A percentile compares a stretch with the other conserved stretches of the same genome.
phyloP scores from a whole-genome alignment of 768 basidiomycete genomes.

The Mycena galopus region DNA sequence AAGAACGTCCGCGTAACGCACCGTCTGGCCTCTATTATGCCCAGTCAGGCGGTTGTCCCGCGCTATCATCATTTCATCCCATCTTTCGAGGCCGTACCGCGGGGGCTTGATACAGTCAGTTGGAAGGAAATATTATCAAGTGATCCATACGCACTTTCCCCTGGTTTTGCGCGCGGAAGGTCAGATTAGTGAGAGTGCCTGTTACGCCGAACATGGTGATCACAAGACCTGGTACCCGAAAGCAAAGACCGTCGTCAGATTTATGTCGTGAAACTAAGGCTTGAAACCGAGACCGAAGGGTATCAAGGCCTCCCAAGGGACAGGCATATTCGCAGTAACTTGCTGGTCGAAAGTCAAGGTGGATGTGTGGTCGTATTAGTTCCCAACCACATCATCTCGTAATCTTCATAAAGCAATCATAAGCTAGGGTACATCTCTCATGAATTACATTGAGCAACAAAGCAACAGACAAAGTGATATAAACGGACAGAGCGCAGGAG shows the following conservation, averaged over 20 bases:
- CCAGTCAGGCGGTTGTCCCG: constrained; percentile 92
- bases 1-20: constrained; percentile 55
- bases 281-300: constrained; percentile 78
- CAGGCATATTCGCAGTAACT: constrained; percentile 75
- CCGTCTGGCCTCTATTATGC: constrained; percentile 86
- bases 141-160: constrained; percentile 75
- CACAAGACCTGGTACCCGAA: constrained; percentile 70
- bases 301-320: constrained; percentile 97
- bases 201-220: constrained; percentile 92
- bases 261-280: constrained; percentile 7
- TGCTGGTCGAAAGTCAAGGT: background rate
- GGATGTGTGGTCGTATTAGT: constrained; percentile 10
- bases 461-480: background rate
- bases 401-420: background rate
- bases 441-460: background rate
- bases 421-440: background rate
- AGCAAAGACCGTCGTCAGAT: constrained; percentile 32
- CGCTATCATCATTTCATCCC: constrained; percentile 98
- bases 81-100: constrained; percentile 87
- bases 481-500: background rate
- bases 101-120: constrained; percentile 66
- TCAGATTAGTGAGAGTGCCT: constrained; percentile 87
- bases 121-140: background rate
- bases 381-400: background rate
- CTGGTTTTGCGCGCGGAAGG: constrained; percentile 86